Conservation (phyloP, 179 eudicot genomes). For the Dionaea muscipula region DNA sequence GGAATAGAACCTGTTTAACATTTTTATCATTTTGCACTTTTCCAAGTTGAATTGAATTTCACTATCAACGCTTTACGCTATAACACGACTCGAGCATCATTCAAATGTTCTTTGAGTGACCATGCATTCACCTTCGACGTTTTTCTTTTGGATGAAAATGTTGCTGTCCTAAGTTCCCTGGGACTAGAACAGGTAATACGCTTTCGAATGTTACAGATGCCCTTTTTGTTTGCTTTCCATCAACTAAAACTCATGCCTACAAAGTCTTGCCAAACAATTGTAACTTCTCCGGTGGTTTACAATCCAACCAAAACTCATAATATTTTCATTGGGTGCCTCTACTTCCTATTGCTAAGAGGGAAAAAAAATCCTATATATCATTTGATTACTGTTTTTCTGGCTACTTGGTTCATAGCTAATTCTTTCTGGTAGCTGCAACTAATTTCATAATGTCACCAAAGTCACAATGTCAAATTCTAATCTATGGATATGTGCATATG, state of each 20-base stretch:
- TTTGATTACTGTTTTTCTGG: too few species aligned
- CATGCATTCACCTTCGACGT: slow-evolving; percentile 39
- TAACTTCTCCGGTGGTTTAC: too few species aligned
- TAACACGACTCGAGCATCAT: slow-evolving; percentile 44
- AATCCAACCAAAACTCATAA: too few species aligned
- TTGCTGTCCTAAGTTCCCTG: slow-evolving; percentile 60
- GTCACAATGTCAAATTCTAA: too few species aligned
- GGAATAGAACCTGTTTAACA: not conserved
- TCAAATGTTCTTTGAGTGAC: slow-evolving; percentile 35
- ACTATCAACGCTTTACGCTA: slow-evolving; percentile 36
- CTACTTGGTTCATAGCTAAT: too few species aligned
- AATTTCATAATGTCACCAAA: too few species aligned
- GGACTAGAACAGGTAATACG: slow-evolving; percentile 34
- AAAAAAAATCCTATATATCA: too few species aligned
- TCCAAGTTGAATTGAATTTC: slow-evolving; percentile 53
- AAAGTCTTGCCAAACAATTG: too few species aligned
- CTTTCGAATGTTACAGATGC: not conserved
- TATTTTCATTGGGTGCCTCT: too few species aligned
- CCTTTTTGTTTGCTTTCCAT: not conserved
- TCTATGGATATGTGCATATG: not conserved
- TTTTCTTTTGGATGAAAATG: slow-evolving; percentile 27
- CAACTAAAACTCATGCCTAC: too few species aligned
- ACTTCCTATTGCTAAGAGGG: too few species aligned
- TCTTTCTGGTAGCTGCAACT: too few species aligned
- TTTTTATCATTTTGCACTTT: not conserved